Conservation (phyloP, 768 basidiomycete genomes). For the Suillus fuscotomentosus region DNA sequence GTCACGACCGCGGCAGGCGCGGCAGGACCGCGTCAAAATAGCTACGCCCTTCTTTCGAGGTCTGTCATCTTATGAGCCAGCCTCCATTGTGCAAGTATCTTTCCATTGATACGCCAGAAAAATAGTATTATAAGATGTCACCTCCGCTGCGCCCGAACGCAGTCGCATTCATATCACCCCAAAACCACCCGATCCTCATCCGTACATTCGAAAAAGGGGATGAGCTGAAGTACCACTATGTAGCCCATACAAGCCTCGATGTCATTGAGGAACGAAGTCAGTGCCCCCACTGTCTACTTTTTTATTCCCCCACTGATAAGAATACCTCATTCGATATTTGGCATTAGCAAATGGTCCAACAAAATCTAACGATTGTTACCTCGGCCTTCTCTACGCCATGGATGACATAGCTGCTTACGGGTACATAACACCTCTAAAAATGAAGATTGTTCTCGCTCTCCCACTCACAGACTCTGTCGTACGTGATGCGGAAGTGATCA, state of each 20-base stretch:
- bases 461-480: conserved; percentile 81
- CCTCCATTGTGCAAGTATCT: background rate
- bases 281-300: conserved; percentile 22
- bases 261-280: conserved; percentile 90
- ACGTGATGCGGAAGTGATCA: conserved; percentile 74
- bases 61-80: background rate
- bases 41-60: no score
- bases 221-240: conserved; percentile 84
- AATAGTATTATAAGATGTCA: conserved; percentile 44
- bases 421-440: conserved; percentile 83
- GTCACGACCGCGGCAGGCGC: no score
- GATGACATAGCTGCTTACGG: conserved; percentile 94
- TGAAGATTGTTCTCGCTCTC: conserved; percentile 83
- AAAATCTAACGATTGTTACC: conserved; percentile 75
- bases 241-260: conserved; percentile 88
- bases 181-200: conserved; percentile 77
- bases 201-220: conserved; percentile 64
- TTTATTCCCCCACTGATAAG: background rate
- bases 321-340: background rate
- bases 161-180: conserved; percentile 81
- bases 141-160: conserved; percentile 72
- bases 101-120: background rate
- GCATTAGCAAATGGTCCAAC: conserved; percentile 36
- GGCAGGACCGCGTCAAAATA: no score
- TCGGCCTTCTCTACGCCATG: conserved; percentile 85